A percentile compares a stretch with the other conserved stretches of the same genome.
Conservation (phyloP, 768 basidiomycete genomes). For the Lactarius vividus region DNA sequence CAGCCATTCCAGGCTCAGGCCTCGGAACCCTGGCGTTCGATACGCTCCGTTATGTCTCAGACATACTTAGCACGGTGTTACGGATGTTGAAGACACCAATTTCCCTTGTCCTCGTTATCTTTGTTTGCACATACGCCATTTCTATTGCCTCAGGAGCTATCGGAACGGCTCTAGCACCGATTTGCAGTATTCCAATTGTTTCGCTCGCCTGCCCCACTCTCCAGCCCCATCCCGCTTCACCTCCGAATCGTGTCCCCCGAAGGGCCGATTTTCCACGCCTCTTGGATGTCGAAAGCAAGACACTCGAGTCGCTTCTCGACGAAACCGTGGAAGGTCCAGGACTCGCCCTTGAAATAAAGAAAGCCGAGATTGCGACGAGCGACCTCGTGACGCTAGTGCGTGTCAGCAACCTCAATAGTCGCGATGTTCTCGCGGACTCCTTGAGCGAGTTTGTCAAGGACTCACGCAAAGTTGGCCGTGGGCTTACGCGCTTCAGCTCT, state of each 20-base stretch:
- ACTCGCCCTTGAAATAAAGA: slow-evolving; percentile 66
- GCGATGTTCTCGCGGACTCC: slow-evolving; percentile 51
- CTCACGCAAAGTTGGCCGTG: slow-evolving; percentile 57
- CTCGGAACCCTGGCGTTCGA: neutral
- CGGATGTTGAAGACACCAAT: slow-evolving; percentile 55
- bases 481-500: slow-evolving; percentile 59
- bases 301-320: slow-evolving; percentile 61
- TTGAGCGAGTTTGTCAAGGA: slow-evolving; percentile 56
- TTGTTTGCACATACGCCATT: slow-evolving; percentile 47
- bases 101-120: slow-evolving; percentile 50
- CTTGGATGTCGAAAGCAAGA: slow-evolving; percentile 55
- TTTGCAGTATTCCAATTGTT: slow-evolving; percentile 62
- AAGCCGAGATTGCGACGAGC: slow-evolving; percentile 71
- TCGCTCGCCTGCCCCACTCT: slow-evolving; percentile 43
- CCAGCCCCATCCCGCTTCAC: slow-evolving; percentile 13
- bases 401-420: slow-evolving; percentile 59
- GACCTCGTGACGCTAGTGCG: slow-evolving; percentile 65
- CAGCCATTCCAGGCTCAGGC: too few relatives aligned
- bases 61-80: slow-evolving; percentile 48
- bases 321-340: slow-evolving; percentile 56
- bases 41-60: slow-evolving; percentile 40
- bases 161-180: slow-evolving; percentile 48
- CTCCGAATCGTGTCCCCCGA: slow-evolving; percentile 30
- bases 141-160: slow-evolving; percentile 43
- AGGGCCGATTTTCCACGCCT: slow-evolving; percentile 64